phyloP scores from a whole-genome alignment of 2,329 filamentous ascomycete genomes.

The Botrytis cinerea region DNA sequence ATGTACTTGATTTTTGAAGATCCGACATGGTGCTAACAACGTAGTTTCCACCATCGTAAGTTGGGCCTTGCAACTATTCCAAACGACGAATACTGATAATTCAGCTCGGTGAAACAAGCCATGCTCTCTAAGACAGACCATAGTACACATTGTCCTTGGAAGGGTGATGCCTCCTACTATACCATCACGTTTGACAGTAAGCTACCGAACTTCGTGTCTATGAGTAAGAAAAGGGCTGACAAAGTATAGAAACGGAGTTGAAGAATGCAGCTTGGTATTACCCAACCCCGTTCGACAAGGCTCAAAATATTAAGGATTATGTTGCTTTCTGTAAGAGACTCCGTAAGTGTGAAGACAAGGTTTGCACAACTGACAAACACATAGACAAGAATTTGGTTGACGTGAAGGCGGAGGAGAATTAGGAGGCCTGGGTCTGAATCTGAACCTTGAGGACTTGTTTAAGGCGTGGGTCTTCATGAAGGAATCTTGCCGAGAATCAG shows the following conservation, averaged over 20 bases:
- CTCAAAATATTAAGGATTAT: slow-evolving; percentile 47
- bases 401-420: slow-evolving; percentile 10
- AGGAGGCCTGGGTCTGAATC: neutral
- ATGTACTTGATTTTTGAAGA: slow-evolving; percentile 29
- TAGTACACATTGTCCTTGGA: slow-evolving; percentile 49
- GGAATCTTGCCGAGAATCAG: neutral
- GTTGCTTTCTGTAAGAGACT: slow-evolving; percentile 50
- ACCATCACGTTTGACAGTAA: slow-evolving; percentile 47
- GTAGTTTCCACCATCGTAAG: slow-evolving; percentile 44
- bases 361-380: neutral
- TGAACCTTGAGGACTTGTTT: neutral
- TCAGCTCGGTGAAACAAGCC: slow-evolving; percentile 44
- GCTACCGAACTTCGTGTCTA: neutral
- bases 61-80: neutral
- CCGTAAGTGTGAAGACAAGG: neutral
- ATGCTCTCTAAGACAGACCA: slow-evolving; percentile 47
- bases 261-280: slow-evolving; percentile 53
- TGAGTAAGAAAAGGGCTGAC: neutral
- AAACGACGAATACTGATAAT: neutral
- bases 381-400: slow-evolving; percentile 24
- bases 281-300: slow-evolving; percentile 45
- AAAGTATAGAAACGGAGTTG: slow-evolving; percentile 41
- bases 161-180: slow-evolving; percentile 51
- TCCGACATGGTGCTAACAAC: slow-evolving; percentile 24
- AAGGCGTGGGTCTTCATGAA: neutral